phyloP scores from a whole-genome alignment of 2,329 filamentous ascomycete genomes.

The Aspergillus felis region DNA sequence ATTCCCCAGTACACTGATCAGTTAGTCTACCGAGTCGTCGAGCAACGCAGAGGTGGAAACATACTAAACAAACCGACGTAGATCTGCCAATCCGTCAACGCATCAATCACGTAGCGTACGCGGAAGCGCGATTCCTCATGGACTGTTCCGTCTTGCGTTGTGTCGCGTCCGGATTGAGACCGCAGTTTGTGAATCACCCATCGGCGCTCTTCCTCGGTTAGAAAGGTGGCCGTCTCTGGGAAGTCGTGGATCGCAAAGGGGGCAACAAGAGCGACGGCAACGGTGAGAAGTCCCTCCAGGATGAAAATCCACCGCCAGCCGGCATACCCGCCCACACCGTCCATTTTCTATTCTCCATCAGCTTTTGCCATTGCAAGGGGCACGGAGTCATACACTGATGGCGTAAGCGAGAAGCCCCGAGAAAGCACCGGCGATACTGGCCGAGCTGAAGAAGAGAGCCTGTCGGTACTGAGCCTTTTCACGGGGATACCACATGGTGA shows the following conservation, averaged over 20 bases:
- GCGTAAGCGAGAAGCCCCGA: slow-evolving; percentile 50
- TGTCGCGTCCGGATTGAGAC: slow-evolving; percentile 28
- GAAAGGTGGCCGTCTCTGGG: slow-evolving; percentile 42
- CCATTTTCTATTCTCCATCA: slow-evolving; percentile 39
- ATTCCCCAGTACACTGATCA: slow-evolving; percentile 40
- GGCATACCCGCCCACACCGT: slow-evolving; percentile 44
- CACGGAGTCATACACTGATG: slow-evolving; percentile 38
- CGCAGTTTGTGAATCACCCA: slow-evolving; percentile 38
- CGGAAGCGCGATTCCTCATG: slow-evolving; percentile 32
- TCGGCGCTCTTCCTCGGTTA: slow-evolving; percentile 38
- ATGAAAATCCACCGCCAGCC: slow-evolving; percentile 53
- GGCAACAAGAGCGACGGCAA: slow-evolving; percentile 40
- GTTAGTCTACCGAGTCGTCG: not conserved
- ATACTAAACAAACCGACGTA: slow-evolving; percentile 37
- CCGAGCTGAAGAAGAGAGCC: slow-evolving; percentile 47
- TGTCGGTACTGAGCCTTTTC: slow-evolving; percentile 42
- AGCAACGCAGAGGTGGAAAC: slow-evolving; percentile 1
- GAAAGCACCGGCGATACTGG: slow-evolving; percentile 50
- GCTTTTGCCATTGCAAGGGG: slow-evolving; percentile 15
- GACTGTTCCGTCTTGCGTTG: slow-evolving; percentile 19
- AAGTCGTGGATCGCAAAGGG: slow-evolving; percentile 47
- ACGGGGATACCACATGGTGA: slow-evolving; percentile 46
- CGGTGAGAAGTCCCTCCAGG: slow-evolving; percentile 46
- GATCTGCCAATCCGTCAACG: slow-evolving; percentile 42
- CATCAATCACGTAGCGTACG: slow-evolving; percentile 37